These are phyloP conservation scores for Laguncularia racemosa DNA, from an alignment of 345 rosid genomes.

Conservation along the genomic window DNA sequence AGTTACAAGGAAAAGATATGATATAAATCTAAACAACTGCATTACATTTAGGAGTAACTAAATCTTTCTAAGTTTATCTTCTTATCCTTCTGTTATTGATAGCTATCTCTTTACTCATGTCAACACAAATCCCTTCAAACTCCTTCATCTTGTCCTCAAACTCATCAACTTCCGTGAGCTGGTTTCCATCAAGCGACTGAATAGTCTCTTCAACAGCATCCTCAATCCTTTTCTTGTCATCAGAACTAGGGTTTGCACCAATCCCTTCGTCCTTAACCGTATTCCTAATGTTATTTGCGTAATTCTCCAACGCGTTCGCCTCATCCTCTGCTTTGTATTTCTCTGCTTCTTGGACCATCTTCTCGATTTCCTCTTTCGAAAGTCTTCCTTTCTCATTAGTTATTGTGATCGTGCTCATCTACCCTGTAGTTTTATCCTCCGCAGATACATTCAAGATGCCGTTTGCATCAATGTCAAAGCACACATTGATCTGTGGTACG, in stretches of 20 bases:
- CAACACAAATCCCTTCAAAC: slow-evolving; percentile 71
- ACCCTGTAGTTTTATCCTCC: slow-evolving; percentile 73
- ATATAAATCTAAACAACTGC: too few species aligned
- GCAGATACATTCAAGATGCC: slow-evolving; percentile 81
- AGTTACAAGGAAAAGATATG: too few species aligned
- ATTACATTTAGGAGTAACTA: too few species aligned
- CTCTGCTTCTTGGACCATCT: slow-evolving; percentile 82
- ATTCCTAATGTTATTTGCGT: slow-evolving; percentile 75
- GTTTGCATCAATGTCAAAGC: slow-evolving; percentile 73
- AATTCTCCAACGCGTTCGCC: slow-evolving; percentile 68
- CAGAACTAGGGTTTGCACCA: slow-evolving; percentile 42
- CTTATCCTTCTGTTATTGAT: too few species aligned
- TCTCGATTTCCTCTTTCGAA: slow-evolving; percentile 33
- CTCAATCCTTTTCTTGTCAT: slow-evolving; percentile 66
- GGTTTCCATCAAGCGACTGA: slow-evolving; percentile 66
- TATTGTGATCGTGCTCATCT: slow-evolving; percentile 75
- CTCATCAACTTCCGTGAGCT: slow-evolving; percentile 68
- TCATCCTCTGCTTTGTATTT: slow-evolving; percentile 69
- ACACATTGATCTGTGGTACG: slow-evolving; percentile 51
- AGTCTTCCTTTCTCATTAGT: slow-evolving; percentile 75
- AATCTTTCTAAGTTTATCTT: too few species aligned
- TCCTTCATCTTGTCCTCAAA: slow-evolving; percentile 84
- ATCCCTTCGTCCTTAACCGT: slow-evolving; percentile 68
- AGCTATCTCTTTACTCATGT: too few species aligned
- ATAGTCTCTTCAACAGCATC: slow-evolving; percentile 52